These are phyloP conservation scores for Pythium biforme DNA, from an alignment of 352 stramenopile species.

Conservation along the genomic window DNA sequence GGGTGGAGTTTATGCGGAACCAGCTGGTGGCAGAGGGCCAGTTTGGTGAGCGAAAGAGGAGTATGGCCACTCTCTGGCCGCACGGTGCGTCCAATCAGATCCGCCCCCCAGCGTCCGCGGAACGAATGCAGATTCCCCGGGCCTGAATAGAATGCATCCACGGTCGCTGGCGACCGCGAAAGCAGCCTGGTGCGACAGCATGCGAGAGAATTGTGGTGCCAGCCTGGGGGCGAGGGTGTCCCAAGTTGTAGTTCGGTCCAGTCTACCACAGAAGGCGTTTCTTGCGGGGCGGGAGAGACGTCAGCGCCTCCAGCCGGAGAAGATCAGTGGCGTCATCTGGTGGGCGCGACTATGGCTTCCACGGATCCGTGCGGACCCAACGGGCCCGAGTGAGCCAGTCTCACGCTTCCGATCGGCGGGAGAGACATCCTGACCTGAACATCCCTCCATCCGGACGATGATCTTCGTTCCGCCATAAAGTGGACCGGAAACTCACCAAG, in stretches of 20 bases:
- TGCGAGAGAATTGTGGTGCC: not conserved
- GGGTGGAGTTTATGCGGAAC: conserved; percentile 11
- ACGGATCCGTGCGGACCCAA: not conserved
- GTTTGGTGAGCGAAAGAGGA: not conserved
- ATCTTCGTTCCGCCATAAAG: not conserved
- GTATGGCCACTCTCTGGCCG: conserved; percentile 9
- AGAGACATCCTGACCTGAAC: not conserved
- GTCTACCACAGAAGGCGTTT: too few species aligned
- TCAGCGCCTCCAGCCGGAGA: too few species aligned
- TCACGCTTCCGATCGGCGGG: not conserved
- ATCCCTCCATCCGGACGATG: not conserved
- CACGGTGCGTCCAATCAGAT: conserved; percentile 2
- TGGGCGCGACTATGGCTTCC: conserved; percentile 8
- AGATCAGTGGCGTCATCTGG: conserved; percentile 2
- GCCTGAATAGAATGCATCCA: too few species aligned
- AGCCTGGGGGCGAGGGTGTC: not conserved
- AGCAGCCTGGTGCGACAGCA: conserved; percentile 5
- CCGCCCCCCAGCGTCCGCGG: not conserved
- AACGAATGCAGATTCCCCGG: not conserved
- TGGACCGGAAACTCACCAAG: conserved; percentile 10
- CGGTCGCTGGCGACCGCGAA: not conserved
- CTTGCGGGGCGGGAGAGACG: conserved; percentile 1
- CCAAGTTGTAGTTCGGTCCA: not conserved
- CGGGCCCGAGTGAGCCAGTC: conserved; percentile 1
- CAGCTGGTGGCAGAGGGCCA: conserved; percentile 24